phyloP scores from a whole-genome alignment of 192 early-diverging fungal species.

The Spizellomyces punctatus region DNA sequence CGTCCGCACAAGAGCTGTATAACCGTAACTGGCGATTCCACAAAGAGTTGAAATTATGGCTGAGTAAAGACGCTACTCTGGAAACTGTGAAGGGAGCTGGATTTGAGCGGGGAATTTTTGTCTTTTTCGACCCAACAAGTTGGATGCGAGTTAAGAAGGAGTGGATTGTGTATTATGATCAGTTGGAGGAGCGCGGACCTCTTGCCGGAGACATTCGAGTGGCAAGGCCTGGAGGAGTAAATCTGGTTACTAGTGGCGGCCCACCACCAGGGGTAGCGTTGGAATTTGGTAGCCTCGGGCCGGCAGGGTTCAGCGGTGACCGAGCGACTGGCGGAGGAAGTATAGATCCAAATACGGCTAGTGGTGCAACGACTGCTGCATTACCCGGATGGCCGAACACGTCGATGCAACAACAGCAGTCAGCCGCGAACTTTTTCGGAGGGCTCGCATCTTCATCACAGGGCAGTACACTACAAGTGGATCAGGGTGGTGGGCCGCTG shows the following conservation, averaged over 20 bases:
- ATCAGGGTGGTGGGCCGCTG: no score
- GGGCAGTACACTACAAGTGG: no score
- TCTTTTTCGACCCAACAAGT: slow-evolving; percentile 89
- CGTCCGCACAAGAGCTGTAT: slow-evolving; percentile 92
- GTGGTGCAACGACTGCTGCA: background rate
- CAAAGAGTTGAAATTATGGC: slow-evolving; percentile 90
- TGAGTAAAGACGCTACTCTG: slow-evolving; percentile 73
- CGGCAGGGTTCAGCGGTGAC: background rate
- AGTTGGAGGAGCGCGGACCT: slow-evolving; percentile 78
- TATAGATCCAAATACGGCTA: background rate
- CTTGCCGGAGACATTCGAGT: background rate
- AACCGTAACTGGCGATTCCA: slow-evolving; percentile 96
- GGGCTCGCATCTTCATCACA: background rate
- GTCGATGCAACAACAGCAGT: background rate
- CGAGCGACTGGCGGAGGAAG: background rate
- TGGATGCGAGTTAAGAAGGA: slow-evolving; percentile 94
- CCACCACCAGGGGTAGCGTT: background rate
- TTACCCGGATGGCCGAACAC: background rate
- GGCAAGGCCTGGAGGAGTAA: background rate
- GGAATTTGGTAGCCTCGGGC: slow-evolving; percentile 1
- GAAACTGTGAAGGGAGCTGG: slow-evolving; percentile 27
- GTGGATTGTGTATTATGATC: slow-evolving; percentile 81
- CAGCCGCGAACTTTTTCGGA: background rate
- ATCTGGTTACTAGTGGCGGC: background rate
- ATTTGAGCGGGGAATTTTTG: slow-evolving; percentile 83